phyloP scores from a whole-genome alignment of 805 yeast genomes.

The Metschnikowia borealis region DNA sequence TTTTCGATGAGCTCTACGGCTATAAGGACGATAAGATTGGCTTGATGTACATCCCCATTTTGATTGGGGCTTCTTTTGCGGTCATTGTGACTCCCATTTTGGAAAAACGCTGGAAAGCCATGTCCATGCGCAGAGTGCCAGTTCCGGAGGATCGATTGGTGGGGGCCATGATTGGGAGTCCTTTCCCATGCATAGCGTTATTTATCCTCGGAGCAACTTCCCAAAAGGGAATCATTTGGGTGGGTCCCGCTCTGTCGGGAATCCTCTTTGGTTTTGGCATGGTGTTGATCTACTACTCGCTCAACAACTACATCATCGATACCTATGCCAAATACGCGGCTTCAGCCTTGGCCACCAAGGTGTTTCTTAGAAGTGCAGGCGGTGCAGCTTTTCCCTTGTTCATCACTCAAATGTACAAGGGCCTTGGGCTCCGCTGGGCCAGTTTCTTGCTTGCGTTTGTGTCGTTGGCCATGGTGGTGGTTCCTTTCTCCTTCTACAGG shows the following conservation, averaged over 20 bases:
- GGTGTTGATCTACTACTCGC: constrained; percentile 55
- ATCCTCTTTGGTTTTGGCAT: constrained; percentile 58
- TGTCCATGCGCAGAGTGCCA: constrained; percentile 54
- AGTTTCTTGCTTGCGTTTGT: constrained; percentile 74
- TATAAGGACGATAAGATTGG: constrained; percentile 78
- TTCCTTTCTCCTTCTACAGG: constrained; percentile 68
- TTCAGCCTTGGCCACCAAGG: constrained; percentile 77
- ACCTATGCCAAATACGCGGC: constrained; percentile 82
- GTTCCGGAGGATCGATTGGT: constrained; percentile 76
- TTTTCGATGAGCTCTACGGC: constrained; percentile 72
- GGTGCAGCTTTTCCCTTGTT: constrained; percentile 86
- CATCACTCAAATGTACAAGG: constrained; percentile 75
- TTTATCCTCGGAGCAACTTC: constrained; percentile 82
- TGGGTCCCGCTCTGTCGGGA: constrained; percentile 59
- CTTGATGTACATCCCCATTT: constrained; percentile 82
- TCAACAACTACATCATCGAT: constrained; percentile 82
- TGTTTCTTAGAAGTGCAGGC: constrained; percentile 74
- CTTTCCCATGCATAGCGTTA: constrained; percentile 75
- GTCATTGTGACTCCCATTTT: constrained; percentile 68
- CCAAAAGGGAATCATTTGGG: constrained; percentile 61
- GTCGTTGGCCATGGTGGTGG: constrained; percentile 67
- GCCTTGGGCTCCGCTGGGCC: constrained; percentile 76
- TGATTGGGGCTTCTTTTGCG: constrained; percentile 80
- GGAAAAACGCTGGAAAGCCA: constrained; percentile 55
- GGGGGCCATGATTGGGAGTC: constrained; percentile 81